Percentiles rank a stretch among this genome's conserved stretches.
Conservation (phyloP, 805 yeast genomes). For the Lipomyces orientalis region DNA sequence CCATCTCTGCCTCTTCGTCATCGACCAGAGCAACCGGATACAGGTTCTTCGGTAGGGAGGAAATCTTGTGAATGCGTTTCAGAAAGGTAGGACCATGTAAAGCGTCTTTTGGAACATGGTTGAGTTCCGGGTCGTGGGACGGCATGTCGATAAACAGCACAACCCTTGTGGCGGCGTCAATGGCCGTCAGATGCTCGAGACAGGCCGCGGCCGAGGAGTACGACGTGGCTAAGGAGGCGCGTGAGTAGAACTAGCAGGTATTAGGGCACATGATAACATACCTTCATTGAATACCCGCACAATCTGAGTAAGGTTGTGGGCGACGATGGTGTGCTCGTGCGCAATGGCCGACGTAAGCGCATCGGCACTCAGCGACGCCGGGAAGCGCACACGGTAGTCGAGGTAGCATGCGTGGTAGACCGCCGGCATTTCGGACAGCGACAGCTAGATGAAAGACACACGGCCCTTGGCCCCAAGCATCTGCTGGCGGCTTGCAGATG, state of each 20-base stretch:
- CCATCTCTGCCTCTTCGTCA: slow-evolving; percentile 25
- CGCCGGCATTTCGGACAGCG: slow-evolving; percentile 1
- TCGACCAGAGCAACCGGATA: slow-evolving; percentile 30
- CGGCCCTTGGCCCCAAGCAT: background rate
- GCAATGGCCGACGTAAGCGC: background rate
- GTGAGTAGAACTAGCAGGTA: background rate
- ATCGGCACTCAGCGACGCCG: background rate
- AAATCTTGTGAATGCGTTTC: background rate
- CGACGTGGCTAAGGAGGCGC: background rate
- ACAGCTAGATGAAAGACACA: background rate
- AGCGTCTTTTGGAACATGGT: background rate
- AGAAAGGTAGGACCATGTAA: slow-evolving; percentile 8
- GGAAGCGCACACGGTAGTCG: slow-evolving; percentile 15
- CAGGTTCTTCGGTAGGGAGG: background rate
- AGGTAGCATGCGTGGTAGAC: slow-evolving; percentile 11
- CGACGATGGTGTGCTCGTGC: slow-evolving; percentile 8
- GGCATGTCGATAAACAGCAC: slow-evolving; percentile 29
- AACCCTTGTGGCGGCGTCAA: slow-evolving; percentile 11
- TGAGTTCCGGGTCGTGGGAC: background rate
- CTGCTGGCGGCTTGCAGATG: background rate
- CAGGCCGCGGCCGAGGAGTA: slow-evolving; percentile 15
- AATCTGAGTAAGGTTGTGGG: background rate
- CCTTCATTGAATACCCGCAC: background rate
- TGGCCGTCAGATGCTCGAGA: slow-evolving; percentile 10
- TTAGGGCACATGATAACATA: background rate